Conservation (phyloP, 2,329 filamentous ascomycete genomes). For the Penicillium thymicola region DNA sequence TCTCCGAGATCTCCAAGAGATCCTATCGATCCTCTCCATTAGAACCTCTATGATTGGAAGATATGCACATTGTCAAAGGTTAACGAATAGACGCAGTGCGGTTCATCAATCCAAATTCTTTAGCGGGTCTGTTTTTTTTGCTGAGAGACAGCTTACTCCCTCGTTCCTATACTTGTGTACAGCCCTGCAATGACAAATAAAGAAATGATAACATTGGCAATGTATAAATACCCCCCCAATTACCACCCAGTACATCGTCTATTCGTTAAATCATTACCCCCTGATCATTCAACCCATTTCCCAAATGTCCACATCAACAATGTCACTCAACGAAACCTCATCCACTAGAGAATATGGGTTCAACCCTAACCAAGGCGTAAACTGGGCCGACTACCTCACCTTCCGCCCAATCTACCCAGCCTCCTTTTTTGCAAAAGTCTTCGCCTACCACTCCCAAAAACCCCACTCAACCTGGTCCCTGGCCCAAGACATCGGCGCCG, state of each 20-base stretch:
- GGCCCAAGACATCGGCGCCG: constrained; percentile 5
- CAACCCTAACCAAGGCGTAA: constrained; percentile 1
- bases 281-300: background rate
- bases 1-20: constrained; percentile 1
- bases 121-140: background rate
- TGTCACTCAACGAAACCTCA: background rate
- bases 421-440: constrained; percentile 3
- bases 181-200: background rate
- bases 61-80: background rate
- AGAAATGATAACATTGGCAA: background rate
- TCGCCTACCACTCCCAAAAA: constrained; percentile 1
- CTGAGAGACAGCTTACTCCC: background rate
- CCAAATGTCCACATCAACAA: background rate
- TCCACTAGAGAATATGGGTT: background rate
- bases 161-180: background rate
- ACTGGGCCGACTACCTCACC: constrained; percentile 5
- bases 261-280: background rate
- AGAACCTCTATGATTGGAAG: background rate
- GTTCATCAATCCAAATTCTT: background rate
- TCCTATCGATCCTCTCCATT: background rate
- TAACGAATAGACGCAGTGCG: background rate
- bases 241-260: background rate
- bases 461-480: background rate
- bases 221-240: background rate
- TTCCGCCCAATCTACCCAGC: constrained; percentile 6